These are phyloP conservation scores for Verticillium nubilum DNA, from an alignment of 2,329 filamentous ascomycete genomes.

Conservation along the genomic window DNA sequence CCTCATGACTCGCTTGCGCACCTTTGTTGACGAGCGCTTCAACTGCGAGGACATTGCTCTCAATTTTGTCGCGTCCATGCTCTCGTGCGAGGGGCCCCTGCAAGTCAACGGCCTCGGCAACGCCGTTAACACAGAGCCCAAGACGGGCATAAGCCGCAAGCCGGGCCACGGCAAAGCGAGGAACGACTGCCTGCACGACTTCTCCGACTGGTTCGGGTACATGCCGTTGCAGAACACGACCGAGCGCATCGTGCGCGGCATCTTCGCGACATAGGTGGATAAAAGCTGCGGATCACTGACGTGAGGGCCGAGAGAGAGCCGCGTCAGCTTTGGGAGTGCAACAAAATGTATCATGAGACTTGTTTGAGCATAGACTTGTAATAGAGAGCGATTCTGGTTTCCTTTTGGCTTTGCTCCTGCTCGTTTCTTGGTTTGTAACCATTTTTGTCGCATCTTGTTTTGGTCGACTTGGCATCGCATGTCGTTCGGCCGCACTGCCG, in stretches of 20 bases:
- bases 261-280: background rate
- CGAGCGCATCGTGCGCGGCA: background rate
- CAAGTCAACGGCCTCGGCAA: constrained; percentile 24
- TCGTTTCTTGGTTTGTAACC: too few species aligned
- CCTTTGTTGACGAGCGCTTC: constrained; percentile 30
- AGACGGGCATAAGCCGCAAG: constrained; percentile 25
- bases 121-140: constrained; percentile 24
- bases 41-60: constrained; percentile 37
- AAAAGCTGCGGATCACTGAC: too few species aligned
- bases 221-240: constrained; percentile 20
- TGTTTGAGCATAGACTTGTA: too few species aligned
- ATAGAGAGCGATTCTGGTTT: too few species aligned
- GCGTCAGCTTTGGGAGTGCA: too few species aligned
- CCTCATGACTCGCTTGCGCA: constrained; percentile 22
- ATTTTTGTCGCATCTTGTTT: too few species aligned
- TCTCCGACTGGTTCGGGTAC: constrained; percentile 25
- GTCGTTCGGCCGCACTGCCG: too few species aligned
- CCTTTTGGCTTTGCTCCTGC: too few species aligned
- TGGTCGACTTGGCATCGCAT: too few species aligned
- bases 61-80: constrained; percentile 27
- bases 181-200: constrained; percentile 28
- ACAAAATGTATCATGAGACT: too few species aligned
- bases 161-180: constrained; percentile 25
- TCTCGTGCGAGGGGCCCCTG: constrained; percentile 28
- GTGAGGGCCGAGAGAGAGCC: too few species aligned